Evolutionary conservation across 345 rosid species (phyloP).

Genomic region (Populus euphratica): DNA sequence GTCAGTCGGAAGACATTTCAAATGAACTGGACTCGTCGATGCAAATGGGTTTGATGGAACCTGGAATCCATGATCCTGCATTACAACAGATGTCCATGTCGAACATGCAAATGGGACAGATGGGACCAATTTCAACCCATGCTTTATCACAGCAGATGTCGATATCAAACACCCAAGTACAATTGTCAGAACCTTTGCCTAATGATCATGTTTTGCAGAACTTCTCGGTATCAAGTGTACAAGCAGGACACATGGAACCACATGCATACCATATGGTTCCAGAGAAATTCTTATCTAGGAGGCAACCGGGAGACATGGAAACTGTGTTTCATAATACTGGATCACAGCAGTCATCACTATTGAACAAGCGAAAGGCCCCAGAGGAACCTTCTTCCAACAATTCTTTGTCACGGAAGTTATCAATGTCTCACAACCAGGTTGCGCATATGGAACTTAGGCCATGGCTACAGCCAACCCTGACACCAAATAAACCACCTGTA

Average conservation of each 20-base stretch:
- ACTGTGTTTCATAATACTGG: conserved; percentile 27
- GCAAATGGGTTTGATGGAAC: conserved; percentile 17
- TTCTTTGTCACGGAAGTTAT: conserved; percentile 30
- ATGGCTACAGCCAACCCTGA: conserved; percentile 61
- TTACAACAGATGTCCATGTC: conserved; percentile 23
- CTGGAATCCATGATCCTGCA: conserved; percentile 3
- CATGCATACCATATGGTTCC: conserved; percentile 23
- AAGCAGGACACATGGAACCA: conserved; percentile 18
- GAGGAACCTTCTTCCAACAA: conserved; percentile 33
- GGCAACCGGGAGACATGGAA: conserved; percentile 31
- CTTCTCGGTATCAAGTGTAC: conserved; percentile 23
- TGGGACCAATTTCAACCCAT: conserved; percentile 24
- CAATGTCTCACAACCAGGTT: conserved; percentile 49
- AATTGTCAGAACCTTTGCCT: conserved; percentile 14
- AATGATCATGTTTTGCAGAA: conserved; percentile 18
- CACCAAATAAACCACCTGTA: conserved; percentile 26
- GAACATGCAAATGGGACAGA: conserved; percentile 32
- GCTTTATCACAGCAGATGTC: conserved; percentile 28
- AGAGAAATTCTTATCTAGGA: conserved; percentile 27
- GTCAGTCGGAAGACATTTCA: conserved; percentile 43
- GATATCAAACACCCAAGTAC: conserved; percentile 21
- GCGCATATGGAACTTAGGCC: conserved; percentile 68
- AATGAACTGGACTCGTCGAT: conserved; percentile 32
- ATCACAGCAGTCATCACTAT: conserved; percentile 33
- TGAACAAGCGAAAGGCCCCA: conserved; percentile 57